phyloP scores from a whole-genome alignment of 768 basidiomycete species.

The Suillus plorans region DNA sequence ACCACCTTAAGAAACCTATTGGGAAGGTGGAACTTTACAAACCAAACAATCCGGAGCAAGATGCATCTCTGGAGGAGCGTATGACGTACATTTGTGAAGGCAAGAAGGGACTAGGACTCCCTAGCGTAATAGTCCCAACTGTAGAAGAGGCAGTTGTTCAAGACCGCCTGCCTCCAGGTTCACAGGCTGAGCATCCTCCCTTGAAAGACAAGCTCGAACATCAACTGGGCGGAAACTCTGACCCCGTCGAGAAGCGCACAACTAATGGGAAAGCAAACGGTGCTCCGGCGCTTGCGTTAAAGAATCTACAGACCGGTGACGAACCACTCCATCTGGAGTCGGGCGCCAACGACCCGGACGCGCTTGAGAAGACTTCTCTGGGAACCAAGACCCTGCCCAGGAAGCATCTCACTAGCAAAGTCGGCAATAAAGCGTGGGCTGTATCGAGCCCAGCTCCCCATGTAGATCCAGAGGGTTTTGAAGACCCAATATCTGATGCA shows the following conservation, averaged over 20 bases:
- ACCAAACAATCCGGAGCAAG: constrained; percentile 16
- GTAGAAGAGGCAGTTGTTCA: constrained; percentile 64
- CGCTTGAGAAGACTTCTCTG: constrained; percentile 50
- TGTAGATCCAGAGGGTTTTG: constrained; percentile 76
- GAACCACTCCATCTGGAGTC: constrained; percentile 47
- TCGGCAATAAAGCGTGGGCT: constrained; percentile 56
- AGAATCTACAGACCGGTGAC: constrained; percentile 40
- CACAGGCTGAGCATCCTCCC: constrained; percentile 28
- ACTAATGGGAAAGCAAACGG: constrained; percentile 49
- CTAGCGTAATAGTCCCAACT: constrained; percentile 63
- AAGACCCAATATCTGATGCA: constrained; percentile 81
- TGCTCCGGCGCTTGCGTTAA: constrained; percentile 53
- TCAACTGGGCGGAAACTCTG: constrained; percentile 17
- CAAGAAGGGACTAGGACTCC: constrained; percentile 52
- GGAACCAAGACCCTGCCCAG: constrained; percentile 50
- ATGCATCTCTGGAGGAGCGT: constrained; percentile 47
- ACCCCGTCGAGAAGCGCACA: constrained; percentile 32
- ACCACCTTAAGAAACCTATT: constrained; percentile 36
- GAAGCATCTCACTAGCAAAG: constrained; percentile 53
- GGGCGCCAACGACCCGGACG: constrained; percentile 42
- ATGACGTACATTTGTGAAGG: constrained; percentile 54
- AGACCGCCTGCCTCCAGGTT: constrained; percentile 44
- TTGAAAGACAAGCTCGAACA: constrained; percentile 28
- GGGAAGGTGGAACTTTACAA: not conserved
- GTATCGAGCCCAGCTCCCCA: constrained; percentile 67